Evolutionary conservation across 257 asterid species (phyloP).

Genomic region (Nicotiana attenuata): DNA sequence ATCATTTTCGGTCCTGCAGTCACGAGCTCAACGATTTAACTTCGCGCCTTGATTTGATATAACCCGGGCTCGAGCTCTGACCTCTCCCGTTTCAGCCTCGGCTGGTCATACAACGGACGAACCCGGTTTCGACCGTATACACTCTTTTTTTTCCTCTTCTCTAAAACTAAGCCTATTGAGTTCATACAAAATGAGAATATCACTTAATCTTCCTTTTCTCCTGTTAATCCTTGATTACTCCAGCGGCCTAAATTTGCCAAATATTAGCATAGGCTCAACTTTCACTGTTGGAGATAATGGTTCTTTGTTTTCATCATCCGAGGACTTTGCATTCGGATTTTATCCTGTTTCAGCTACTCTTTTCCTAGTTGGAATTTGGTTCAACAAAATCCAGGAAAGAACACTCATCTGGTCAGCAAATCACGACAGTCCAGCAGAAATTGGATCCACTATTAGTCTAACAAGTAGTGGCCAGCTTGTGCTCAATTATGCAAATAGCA

Average conservation of each 20-base stretch:
- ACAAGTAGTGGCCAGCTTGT: neutral
- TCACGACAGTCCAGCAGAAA: neutral
- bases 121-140: too few relatives aligned
- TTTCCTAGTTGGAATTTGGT: slow-evolving; percentile 2
- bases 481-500: neutral
- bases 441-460: neutral
- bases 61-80: too few relatives aligned
- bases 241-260: neutral
- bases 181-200: neutral
- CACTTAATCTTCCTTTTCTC: neutral
- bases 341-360: neutral
- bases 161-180: neutral
- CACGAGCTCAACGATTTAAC: too few relatives aligned
- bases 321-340: slow-evolving; percentile 1
- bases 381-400: neutral
- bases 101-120: too few relatives aligned
- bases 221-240: neutral
- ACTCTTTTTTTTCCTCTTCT: neutral
- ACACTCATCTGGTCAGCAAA: slow-evolving; percentile 2
- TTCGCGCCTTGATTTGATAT: too few relatives aligned
- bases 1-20: too few relatives aligned
- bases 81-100: too few relatives aligned
- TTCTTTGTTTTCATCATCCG: neutral
- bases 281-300: neutral
- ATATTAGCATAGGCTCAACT: neutral